Percentiles rank a stretch among this genome's conserved stretches.
phyloP scores from a whole-genome alignment of 208 protist species.

The Trypanosoma vivax region DNA sequence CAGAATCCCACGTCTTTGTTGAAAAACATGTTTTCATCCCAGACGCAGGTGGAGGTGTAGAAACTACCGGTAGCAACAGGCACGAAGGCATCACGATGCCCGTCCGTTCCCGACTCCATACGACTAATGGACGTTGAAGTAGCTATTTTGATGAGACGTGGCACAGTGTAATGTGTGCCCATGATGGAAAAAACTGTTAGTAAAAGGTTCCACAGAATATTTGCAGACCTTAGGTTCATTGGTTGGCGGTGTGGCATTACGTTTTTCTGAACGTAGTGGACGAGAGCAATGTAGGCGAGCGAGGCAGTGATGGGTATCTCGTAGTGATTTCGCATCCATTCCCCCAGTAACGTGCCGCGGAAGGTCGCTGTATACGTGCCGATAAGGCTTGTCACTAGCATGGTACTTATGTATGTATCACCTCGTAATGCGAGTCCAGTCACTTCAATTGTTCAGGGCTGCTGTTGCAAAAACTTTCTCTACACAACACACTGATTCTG shows the following conservation, averaged over 20 bases:
- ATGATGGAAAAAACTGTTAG: constrained; percentile 69
- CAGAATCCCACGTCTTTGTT: constrained; percentile 58
- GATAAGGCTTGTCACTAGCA: constrained; percentile 5
- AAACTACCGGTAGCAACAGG: constrained; percentile 15
- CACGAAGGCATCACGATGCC: constrained; percentile 14
- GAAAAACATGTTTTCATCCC: constrained; percentile 38
- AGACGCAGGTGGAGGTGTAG: constrained; percentile 53
- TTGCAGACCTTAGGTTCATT: constrained; percentile 36
- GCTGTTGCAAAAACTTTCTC: too few relatives aligned
- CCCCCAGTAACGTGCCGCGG: constrained; percentile 24
- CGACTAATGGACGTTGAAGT: constrained; percentile 27
- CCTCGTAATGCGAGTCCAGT: too few relatives aligned
- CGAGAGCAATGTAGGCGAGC: constrained; percentile 49
- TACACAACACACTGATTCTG: too few relatives aligned
- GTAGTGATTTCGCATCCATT: constrained; percentile 50
- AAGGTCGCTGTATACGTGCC: constrained; percentile 33
- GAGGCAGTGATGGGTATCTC: constrained; percentile 45
- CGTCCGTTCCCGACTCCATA: too few relatives aligned
- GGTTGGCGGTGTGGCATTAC: constrained; percentile 66
- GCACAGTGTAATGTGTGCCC: constrained; percentile 54
- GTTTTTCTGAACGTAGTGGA: constrained; percentile 50
- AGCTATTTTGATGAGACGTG: constrained; percentile 27
- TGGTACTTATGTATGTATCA: too few relatives aligned
- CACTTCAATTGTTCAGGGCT: too few relatives aligned
- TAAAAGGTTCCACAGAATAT: constrained; percentile 73